Evolutionary conservation across 2,329 filamentous ascomycete species (phyloP).

Genomic region (Botrytis aclada): DNA sequence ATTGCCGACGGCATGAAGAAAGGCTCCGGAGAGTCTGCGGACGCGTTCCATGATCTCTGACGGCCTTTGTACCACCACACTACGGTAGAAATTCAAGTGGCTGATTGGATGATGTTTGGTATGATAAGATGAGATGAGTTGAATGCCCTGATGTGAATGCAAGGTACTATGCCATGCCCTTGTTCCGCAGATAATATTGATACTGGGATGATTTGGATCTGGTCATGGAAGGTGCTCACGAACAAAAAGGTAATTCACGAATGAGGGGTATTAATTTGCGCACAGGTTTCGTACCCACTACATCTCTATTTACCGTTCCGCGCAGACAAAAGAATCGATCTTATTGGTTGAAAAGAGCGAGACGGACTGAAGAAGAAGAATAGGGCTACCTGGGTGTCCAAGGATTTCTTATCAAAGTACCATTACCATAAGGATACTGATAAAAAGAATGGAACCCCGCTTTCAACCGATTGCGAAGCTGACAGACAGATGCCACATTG

Average conservation of each 20-base stretch:
- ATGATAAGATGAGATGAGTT: not conserved
- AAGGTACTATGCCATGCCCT: not conserved
- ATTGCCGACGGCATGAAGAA: constrained; percentile 24
- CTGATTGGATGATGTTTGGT: not conserved
- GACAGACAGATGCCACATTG: not conserved
- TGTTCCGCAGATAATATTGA: not conserved
- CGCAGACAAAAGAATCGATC: not conserved
- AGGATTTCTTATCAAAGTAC: not conserved
- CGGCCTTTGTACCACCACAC: not conserved
- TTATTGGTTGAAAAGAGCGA: not conserved
- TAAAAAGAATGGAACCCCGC: not conserved
- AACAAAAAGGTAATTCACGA: not conserved
- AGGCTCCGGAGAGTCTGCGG: constrained; percentile 25
- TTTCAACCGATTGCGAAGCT: not conserved
- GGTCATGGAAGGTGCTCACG: constrained; percentile 8
- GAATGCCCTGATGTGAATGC: not conserved
- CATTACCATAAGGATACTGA: not conserved
- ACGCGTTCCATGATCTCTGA: not conserved
- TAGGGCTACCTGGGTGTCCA: not conserved
- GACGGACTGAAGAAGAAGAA: not conserved
- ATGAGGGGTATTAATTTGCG: not conserved
- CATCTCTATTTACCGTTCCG: not conserved
- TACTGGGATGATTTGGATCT: not conserved
- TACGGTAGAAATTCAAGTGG: not conserved
- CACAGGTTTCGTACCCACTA: not conserved